These are phyloP conservation scores for Xerocomus amazonicus DNA, from an alignment of 1,284 basidiomycete genomes.

Conservation along the genomic window DNA sequence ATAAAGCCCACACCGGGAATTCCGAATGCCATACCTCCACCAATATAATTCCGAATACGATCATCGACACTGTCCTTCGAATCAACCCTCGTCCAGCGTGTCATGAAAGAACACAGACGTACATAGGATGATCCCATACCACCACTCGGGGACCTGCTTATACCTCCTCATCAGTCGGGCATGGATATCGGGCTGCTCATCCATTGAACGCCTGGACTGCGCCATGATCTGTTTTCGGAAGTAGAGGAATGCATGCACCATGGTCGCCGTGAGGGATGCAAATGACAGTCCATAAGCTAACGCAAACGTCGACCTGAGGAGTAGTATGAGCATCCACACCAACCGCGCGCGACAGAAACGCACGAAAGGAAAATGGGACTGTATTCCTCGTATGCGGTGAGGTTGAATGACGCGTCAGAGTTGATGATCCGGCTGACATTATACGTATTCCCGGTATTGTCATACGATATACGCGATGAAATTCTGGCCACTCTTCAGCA, in stretches of 20 bases:
- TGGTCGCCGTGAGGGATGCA: slow-evolving; percentile 62
- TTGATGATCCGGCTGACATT: slow-evolving; percentile 66
- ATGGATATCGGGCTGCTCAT: slow-evolving; percentile 74
- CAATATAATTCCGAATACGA: slow-evolving; percentile 53
- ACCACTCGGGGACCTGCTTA: slow-evolving; percentile 72
- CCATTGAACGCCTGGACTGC: slow-evolving; percentile 49
- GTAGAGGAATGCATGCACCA: slow-evolving; percentile 66
- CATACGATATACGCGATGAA: slow-evolving; percentile 52
- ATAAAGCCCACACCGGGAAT: slow-evolving; percentile 54
- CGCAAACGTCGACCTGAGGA: slow-evolving; percentile 44
- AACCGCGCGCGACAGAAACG: neutral
- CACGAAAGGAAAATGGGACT: slow-evolving; percentile 83
- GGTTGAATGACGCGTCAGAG: slow-evolving; percentile 55
- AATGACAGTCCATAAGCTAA: slow-evolving; percentile 71
- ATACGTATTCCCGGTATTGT: slow-evolving; percentile 66
- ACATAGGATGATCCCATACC: slow-evolving; percentile 50
- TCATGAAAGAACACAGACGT: neutral
- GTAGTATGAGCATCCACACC: neutral
- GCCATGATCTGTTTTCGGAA: slow-evolving; percentile 65
- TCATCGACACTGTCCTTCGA: slow-evolving; percentile 37
- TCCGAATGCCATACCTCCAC: slow-evolving; percentile 57
- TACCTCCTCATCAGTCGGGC: slow-evolving; percentile 72
- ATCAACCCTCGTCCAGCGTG: no score
- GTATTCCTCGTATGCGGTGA: slow-evolving; percentile 68
- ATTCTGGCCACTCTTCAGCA: slow-evolving; percentile 33